Percentiles rank a stretch among this genome's conserved stretches.
These are phyloP conservation scores for Pyrenophora tritici-repentis DNA, from an alignment of 2,329 filamentous ascomycete genomes.

Conservation along the genomic window DNA sequence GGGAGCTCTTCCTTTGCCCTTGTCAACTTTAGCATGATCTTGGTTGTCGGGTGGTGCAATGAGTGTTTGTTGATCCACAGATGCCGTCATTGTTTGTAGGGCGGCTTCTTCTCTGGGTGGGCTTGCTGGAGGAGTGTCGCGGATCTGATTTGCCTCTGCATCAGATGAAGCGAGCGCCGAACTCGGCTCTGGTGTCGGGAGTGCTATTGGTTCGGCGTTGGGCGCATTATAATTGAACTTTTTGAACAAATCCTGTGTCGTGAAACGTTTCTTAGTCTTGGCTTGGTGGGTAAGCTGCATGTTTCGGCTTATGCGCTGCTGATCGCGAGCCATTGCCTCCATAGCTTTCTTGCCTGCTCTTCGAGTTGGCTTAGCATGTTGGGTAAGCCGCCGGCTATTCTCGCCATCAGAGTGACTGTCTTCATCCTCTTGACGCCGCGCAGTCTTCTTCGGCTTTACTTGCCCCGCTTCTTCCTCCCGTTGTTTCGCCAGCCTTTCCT, in stretches of 20 bases:
- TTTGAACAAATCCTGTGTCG: slow-evolving; percentile 80
- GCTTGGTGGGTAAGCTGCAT: slow-evolving; percentile 91
- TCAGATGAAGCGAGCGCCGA: slow-evolving; percentile 67
- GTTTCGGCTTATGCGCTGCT: slow-evolving; percentile 84
- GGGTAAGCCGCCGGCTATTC: slow-evolving; percentile 60
- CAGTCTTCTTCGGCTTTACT: slow-evolving; percentile 45
- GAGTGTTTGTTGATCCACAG: slow-evolving; percentile 1
- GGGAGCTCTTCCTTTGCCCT: slow-evolving; percentile 65
- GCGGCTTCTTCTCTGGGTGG: slow-evolving; percentile 40
- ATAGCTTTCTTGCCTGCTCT: slow-evolving; percentile 94
- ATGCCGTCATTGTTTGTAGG: slow-evolving; percentile 6
- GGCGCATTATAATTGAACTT: slow-evolving; percentile 73
- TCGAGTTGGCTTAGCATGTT: slow-evolving; percentile 70
- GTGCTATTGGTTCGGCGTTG: slow-evolving; percentile 14
- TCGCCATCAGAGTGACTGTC: slow-evolving; percentile 63
- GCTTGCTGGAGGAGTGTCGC: slow-evolving; percentile 53
- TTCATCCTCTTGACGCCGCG: slow-evolving; percentile 38
- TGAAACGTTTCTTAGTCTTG: slow-evolving; percentile 85
- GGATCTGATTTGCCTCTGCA: slow-evolving; percentile 46
- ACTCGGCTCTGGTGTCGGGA: slow-evolving; percentile 47
- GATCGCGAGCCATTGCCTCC: slow-evolving; percentile 93
- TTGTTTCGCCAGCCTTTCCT: slow-evolving; percentile 72
- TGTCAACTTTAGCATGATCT: slow-evolving; percentile 50
- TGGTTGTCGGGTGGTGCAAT: slow-evolving; percentile 4
- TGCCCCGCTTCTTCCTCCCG: slow-evolving; percentile 50